phyloP scores from a whole-genome alignment of 768 basidiomycete genomes.

The Vararia minispora region DNA sequence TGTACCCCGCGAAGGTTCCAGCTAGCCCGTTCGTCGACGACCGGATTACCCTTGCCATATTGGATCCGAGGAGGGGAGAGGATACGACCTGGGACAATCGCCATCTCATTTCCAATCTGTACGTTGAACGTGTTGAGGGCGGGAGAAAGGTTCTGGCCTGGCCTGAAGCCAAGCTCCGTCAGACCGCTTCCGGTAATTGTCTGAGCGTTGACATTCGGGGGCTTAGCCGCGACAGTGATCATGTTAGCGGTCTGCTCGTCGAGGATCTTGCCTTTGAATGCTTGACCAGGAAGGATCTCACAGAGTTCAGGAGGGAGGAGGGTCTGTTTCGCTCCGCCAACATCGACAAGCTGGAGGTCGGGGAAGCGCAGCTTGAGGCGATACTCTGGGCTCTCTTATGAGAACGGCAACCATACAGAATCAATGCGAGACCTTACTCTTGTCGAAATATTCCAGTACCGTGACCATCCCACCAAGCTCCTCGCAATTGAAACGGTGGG shows the following conservation, averaged over 20 bases:
- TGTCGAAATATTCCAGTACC: conserved; percentile 36
- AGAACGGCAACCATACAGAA: neutral
- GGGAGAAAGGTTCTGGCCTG: conserved; percentile 14
- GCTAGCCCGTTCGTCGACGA: conserved; percentile 34
- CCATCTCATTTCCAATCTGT: conserved; percentile 35
- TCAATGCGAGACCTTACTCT: conserved; percentile 25
- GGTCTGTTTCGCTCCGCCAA: conserved; percentile 32
- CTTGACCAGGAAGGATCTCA: conserved; percentile 31
- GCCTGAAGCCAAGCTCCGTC: conserved; percentile 28
- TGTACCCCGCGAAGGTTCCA: conserved; percentile 48
- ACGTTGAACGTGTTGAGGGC: conserved; percentile 35
- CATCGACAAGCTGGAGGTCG: conserved; percentile 33
- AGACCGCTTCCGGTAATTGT: conserved; percentile 34
- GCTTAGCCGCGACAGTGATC: conserved; percentile 38
- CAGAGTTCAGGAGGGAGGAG: conserved; percentile 39
- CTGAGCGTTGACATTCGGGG: conserved; percentile 36
- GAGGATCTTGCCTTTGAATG: conserved; percentile 38
- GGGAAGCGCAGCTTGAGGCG: conserved; percentile 27
- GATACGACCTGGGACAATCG: conserved; percentile 44
- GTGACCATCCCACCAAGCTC: conserved; percentile 29
- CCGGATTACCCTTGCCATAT: conserved; percentile 23
- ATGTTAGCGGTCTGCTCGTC: conserved; percentile 41
- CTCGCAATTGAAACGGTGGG: conserved; percentile 29
- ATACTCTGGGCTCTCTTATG: conserved; percentile 26
- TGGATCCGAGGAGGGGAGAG: conserved; percentile 31